phyloP scores from a whole-genome alignment of 2,329 filamentous ascomycete species.

The Cladosporium sp. region DNA sequence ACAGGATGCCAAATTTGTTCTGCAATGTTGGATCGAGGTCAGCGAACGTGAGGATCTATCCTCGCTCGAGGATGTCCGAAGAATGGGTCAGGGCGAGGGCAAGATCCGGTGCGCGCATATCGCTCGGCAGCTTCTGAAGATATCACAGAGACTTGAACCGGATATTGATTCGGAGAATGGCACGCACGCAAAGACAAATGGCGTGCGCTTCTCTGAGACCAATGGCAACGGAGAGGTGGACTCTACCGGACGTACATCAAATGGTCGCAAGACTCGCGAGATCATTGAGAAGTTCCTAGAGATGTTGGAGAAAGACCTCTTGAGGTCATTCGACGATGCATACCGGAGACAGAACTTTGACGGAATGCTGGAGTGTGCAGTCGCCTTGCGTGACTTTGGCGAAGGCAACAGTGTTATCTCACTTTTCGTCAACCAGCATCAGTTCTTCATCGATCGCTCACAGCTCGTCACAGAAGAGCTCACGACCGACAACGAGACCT shows the following conservation, averaged over 20 bases:
- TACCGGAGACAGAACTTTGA: conserved; percentile 94
- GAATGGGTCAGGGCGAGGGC: conserved; percentile 79
- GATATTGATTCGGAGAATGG: conserved; percentile 39
- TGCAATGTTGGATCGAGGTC: conserved; percentile 96
- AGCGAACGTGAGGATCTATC: conserved; percentile 83
- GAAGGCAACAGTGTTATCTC: conserved; percentile 93
- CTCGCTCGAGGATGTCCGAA: conserved; percentile 81
- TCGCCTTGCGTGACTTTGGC: conserved; percentile 91
- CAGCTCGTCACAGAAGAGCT: conserved; percentile 88
- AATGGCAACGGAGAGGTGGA: conserved; percentile 49
- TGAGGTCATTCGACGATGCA: conserved; percentile 96
- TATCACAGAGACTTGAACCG: conserved; percentile 85
- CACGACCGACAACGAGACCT: conserved; percentile 64
- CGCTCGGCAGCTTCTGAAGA: conserved; percentile 85
- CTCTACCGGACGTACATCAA: conserved; percentile 42
- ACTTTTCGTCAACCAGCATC: conserved; percentile 95
- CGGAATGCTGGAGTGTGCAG: conserved; percentile 95
- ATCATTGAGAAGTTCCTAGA: conserved; percentile 96
- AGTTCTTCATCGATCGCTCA: conserved; percentile 96
- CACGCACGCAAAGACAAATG: conserved; percentile 28
- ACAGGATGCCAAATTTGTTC: conserved; percentile 87
- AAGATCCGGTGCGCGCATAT: conserved; percentile 94
- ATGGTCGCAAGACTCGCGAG: conserved; percentile 51
- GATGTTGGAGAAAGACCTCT: conserved; percentile 86
- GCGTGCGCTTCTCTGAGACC: conserved; percentile 23